Conservation (phyloP, 495 filamentous ascomycete genomes). For the Haplographium delicatum region DNA sequence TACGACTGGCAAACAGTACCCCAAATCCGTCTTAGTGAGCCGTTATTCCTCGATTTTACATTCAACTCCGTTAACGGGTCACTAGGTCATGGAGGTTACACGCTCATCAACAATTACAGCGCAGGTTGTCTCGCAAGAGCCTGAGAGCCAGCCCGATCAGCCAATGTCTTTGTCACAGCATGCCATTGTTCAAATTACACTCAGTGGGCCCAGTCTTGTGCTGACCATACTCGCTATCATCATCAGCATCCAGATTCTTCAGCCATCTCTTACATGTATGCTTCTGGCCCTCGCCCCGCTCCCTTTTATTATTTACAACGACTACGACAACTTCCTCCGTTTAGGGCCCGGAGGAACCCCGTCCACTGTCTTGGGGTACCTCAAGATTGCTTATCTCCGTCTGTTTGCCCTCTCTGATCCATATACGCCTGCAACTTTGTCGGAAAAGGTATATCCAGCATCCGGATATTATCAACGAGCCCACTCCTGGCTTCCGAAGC, state of each 20-base stretch:
- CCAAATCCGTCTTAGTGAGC: no score
- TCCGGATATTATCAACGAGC: slow-evolving; percentile 38
- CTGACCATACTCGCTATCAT: slow-evolving; percentile 40
- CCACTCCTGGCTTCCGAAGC: slow-evolving; percentile 43
- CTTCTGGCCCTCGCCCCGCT: slow-evolving; percentile 45
- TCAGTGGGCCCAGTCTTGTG: slow-evolving; percentile 40
- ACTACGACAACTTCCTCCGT: slow-evolving; percentile 70
- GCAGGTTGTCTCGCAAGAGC: slow-evolving; percentile 11
- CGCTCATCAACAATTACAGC: slow-evolving; percentile 4
- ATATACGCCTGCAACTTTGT: slow-evolving; percentile 29
- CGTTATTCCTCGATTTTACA: no score
- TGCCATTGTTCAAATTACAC: slow-evolving; percentile 36
- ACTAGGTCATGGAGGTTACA: slow-evolving; percentile 5
- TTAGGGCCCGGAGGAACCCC: slow-evolving; percentile 81
- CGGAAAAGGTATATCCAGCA: slow-evolving; percentile 32
- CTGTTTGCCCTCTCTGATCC: slow-evolving; percentile 56
- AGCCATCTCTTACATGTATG: slow-evolving; percentile 38
- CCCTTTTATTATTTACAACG: slow-evolving; percentile 57
- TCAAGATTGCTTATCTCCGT: slow-evolving; percentile 58
- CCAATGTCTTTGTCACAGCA: slow-evolving; percentile 16
- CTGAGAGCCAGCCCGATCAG: slow-evolving; percentile 1
- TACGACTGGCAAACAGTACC: not conserved
- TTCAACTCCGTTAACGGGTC: slow-evolving; percentile 5
- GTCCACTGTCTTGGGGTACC: slow-evolving; percentile 64
- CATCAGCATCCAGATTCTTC: slow-evolving; percentile 41